Evolutionary conservation across 257 asterid species (phyloP), one percentile per base, ranked within the genome.

Genomic region (Solanum verrucosum): DNA sequence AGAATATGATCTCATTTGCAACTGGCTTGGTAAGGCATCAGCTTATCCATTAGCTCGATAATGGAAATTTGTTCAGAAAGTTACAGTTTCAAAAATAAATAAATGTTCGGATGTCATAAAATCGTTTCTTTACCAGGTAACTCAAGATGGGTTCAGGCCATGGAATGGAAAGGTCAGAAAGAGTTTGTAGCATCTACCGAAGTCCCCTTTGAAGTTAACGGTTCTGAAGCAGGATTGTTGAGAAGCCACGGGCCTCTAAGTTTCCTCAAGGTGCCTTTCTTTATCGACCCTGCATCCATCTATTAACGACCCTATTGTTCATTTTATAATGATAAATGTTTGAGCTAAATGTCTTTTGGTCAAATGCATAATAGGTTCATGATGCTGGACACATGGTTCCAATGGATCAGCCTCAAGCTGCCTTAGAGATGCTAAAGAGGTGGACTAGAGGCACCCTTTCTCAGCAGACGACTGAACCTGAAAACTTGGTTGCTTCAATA

Each of bases 351-450:
- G 35, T 7, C 87, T 2, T 23, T n/a, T 27, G 74, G 38, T 83
- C 84, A 29, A 60, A 37, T 86, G 67, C 60, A 25, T 56, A 90
- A 89, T 89, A 96, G 99, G 98, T 96, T 67, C 99, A 91, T 85
- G 96, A 95, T 90, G 96, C 99, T 81, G 99, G 99, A 56, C 99
- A 96, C 93, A 96, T 96, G 99, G 99, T 96, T 88, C 99, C 99
- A 23, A 96, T 96, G 99, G 99, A 96, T 91, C 98, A 95, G 90
- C 98, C 99, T 63, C 91, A 94, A 89, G 96, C 98, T 87, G 91
- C 99, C 20, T 74, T 96, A 40, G 96, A 94, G 92, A 96, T 96
- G 99, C 91, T 96, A 90, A 90, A 93, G 90, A 93, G 95, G 93
- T 96, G 99, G 99, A 94, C 91, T 92, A 44, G 89, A 42, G 95